Conservation (phyloP, 2,329 filamentous ascomycete genomes). For the Periconia sp. region DNA sequence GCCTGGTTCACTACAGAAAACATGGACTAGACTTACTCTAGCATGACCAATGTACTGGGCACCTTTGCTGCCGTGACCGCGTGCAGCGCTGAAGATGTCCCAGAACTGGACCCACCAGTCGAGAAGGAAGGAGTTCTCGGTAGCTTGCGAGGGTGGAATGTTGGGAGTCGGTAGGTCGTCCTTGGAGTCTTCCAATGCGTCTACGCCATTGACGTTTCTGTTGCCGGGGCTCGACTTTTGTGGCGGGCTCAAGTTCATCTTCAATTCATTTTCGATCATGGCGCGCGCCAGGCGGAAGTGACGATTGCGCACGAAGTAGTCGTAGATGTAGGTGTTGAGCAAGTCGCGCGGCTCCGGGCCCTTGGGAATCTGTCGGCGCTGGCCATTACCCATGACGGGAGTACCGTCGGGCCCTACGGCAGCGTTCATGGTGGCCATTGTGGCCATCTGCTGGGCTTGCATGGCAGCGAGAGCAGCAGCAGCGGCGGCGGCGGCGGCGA, state of each 20-base stretch:
- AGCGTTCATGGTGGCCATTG: slow-evolving; percentile 72
- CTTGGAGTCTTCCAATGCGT: slow-evolving; percentile 80
- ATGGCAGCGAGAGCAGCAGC: slow-evolving; percentile 28
- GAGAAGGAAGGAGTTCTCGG: slow-evolving; percentile 83
- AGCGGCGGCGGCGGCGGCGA: slow-evolving; percentile 18
- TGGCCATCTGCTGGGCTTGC: slow-evolving; percentile 61
- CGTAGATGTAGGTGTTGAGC: slow-evolving; percentile 88
- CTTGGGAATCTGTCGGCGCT: slow-evolving; percentile 35
- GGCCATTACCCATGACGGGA: slow-evolving; percentile 70
- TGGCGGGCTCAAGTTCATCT: slow-evolving; percentile 67
- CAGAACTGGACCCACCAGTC: slow-evolving; percentile 99
- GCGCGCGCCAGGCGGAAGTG: slow-evolving; percentile 84
- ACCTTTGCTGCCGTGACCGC: slow-evolving; percentile 45
- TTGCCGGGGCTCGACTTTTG: slow-evolving; percentile 67
- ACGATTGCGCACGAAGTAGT: slow-evolving; percentile 85
- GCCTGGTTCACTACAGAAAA: background rate
- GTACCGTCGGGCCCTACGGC: slow-evolving; percentile 65
- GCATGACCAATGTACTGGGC: slow-evolving; percentile 80
- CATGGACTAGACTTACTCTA: slow-evolving; percentile 68
- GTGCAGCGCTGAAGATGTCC: slow-evolving; percentile 88
- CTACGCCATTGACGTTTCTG: slow-evolving; percentile 69
- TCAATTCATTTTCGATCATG: slow-evolving; percentile 52
- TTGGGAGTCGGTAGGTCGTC: slow-evolving; percentile 82
- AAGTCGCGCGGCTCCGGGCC: slow-evolving; percentile 54
- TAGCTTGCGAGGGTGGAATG: slow-evolving; percentile 64